phyloP scores from a whole-genome alignment of 768 basidiomycete genomes.

The Phanerochaete sordida region DNA sequence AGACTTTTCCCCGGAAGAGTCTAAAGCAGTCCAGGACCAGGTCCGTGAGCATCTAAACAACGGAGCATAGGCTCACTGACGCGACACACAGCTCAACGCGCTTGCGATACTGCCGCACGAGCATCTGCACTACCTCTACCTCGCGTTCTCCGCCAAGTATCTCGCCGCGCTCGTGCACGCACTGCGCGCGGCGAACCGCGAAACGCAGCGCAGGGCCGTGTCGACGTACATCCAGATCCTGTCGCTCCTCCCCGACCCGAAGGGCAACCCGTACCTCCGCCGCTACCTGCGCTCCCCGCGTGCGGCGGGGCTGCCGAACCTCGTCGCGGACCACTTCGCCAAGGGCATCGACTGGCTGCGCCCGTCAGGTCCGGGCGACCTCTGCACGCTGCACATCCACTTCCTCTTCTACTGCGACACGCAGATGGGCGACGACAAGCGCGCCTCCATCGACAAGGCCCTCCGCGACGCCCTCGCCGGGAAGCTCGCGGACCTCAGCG shows the following conservation, averaged over 20 bases:
- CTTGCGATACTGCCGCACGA: neutral
- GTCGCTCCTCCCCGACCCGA: neutral
- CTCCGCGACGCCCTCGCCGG: neutral
- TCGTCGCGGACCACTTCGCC: neutral
- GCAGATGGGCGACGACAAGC: neutral
- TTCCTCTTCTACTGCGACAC: neutral
- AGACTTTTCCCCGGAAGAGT: neutral
- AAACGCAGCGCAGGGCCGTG: neutral
- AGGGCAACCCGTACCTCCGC: neutral
- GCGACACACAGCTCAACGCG: neutral
- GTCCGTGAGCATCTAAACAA: neutral
- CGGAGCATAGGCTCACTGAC: neutral
- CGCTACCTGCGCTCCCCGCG: neutral
- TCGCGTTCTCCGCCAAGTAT: neutral
- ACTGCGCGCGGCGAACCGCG: neutral
- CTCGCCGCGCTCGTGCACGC: neutral
- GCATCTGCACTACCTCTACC: neutral
- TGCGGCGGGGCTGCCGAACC: neutral
- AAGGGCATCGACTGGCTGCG: neutral
- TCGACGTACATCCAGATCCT: neutral
- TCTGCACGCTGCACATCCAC: neutral
- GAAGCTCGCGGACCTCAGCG: neutral
- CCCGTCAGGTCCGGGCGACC: neutral
- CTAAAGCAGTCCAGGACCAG: neutral
- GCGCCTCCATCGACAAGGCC: neutral